Percentiles rank a stretch among this genome's conserved stretches.
phyloP scores from a whole-genome alignment of 148 eudicot genomes.

The Fagopyrum tataricum region DNA sequence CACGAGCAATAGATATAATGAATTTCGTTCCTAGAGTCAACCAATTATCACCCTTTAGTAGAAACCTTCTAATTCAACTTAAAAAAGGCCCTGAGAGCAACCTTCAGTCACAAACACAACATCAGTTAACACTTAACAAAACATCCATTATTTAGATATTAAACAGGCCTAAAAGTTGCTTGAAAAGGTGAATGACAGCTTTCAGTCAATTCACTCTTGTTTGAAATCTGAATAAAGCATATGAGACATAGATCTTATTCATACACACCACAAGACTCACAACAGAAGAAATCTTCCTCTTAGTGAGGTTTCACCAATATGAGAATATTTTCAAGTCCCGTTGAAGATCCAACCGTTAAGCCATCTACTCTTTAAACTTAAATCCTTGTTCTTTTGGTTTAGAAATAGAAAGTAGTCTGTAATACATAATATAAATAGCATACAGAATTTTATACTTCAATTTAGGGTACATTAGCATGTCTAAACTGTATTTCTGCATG shows the following conservation, averaged over 20 bases:
- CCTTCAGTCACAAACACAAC: not conserved
- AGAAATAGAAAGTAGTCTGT: too few species aligned
- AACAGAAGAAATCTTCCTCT: not conserved
- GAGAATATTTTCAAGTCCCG: not conserved
- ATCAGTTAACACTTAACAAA: not conserved
- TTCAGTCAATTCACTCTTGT: not conserved
- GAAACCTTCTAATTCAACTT: not conserved
- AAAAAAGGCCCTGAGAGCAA: not conserved
- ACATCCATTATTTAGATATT: not conserved
- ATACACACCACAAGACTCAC: not conserved
- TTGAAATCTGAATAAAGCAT: not conserved
- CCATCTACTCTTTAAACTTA: not conserved
- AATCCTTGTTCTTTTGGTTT: not conserved
- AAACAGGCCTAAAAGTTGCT: not conserved
- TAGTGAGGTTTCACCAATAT: not conserved
- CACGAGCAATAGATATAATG: not conserved
- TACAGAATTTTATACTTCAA: not conserved
- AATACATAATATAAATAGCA: not conserved
- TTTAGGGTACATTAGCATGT: not conserved
- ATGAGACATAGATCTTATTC: not conserved
- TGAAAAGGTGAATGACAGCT: not conserved
- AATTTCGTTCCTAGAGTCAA: not conserved
- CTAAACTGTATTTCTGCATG: not conserved
- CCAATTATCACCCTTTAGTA: not conserved
- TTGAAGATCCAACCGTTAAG: not conserved